These are phyloP conservation scores for Epichloe brachyelytri DNA, from an alignment of 2,329 filamentous ascomycete genomes.

Conservation along the genomic window DNA sequence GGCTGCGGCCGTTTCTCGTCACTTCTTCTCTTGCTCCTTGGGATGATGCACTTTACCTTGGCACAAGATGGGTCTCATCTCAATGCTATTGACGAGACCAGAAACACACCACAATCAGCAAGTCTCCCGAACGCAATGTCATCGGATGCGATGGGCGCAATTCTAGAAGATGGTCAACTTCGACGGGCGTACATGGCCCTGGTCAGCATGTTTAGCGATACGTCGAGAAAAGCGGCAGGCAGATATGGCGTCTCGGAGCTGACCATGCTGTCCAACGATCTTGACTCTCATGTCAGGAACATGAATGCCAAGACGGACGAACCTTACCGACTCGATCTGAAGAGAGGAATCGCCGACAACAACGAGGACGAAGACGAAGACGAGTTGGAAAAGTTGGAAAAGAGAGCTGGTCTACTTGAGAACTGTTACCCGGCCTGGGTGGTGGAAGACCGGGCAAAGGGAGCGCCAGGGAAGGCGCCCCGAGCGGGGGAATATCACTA, in stretches of 20 bases:
- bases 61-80: background rate
- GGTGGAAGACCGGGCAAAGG: no score
- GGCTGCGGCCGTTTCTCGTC: background rate
- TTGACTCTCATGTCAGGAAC: constrained; percentile 6
- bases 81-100: background rate
- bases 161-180: constrained; percentile 2
- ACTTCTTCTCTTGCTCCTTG: background rate
- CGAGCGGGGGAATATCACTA: background rate
- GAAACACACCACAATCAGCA: background rate
- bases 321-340: constrained; percentile 3
- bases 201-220: constrained; percentile 8
- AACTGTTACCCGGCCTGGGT: no score
- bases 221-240: constrained; percentile 5
- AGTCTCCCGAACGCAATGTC: background rate
- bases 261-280: constrained; percentile 5
- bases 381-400: background rate
- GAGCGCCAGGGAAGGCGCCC: no score
- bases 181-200: constrained; percentile 8
- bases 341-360: background rate
- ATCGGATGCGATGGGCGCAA: background rate
- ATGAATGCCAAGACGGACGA: constrained; percentile 7
- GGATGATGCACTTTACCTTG: background rate
- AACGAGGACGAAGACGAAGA: background rate
- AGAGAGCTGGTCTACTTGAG: background rate
- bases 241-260: constrained; percentile 7